A percentile compares a stretch with the other conserved stretches of the same genome.
phyloP scores from a whole-genome alignment of 768 basidiomycete species.

The Lactarius sanguifluus region DNA sequence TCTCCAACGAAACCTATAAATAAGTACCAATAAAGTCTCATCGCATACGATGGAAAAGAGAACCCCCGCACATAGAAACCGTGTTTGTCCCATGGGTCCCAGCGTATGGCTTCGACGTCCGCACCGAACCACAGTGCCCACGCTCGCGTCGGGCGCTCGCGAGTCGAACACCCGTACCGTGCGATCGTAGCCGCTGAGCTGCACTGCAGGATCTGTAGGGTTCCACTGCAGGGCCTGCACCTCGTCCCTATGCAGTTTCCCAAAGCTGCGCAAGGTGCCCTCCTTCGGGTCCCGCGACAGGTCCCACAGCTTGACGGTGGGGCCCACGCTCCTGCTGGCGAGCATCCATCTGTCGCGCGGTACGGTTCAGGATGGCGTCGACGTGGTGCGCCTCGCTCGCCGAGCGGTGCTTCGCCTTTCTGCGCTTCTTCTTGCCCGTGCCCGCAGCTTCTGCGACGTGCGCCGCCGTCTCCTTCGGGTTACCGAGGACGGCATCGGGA shows the following conservation, averaged over 20 bases:
- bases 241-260: conserved; percentile 82
- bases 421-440: conserved; percentile 97
- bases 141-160: conserved; percentile 74
- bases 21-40: no score
- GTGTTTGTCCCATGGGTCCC: conserved; percentile 94
- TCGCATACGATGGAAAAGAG: conserved; percentile 6
- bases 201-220: conserved; percentile 75
- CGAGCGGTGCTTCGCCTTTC: conserved; percentile 71
- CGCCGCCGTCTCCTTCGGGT: conserved; percentile 78
- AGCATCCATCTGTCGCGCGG: conserved; percentile 73
- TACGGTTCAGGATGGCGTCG: conserved; percentile 92
- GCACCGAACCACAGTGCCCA: conserved; percentile 87
- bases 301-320: conserved; percentile 98
- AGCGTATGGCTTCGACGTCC: conserved; percentile 90
- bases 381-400: conserved; percentile 75
- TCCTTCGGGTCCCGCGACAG: conserved; percentile 61
- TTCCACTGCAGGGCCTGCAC: conserved; percentile 98
- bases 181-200: conserved; percentile 93
- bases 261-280: conserved; percentile 83
- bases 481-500: conserved; percentile 87
- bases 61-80: conserved; percentile 80
- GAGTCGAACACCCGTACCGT: conserved; percentile 93
- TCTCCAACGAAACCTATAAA: conserved; percentile 85
- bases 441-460: conserved; percentile 80
- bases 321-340: conserved; percentile 89